Percentiles rank a stretch among this genome's conserved stretches.
Conservation (phyloP, 2,329 filamentous ascomycete genomes). For the Botrytis porri region DNA sequence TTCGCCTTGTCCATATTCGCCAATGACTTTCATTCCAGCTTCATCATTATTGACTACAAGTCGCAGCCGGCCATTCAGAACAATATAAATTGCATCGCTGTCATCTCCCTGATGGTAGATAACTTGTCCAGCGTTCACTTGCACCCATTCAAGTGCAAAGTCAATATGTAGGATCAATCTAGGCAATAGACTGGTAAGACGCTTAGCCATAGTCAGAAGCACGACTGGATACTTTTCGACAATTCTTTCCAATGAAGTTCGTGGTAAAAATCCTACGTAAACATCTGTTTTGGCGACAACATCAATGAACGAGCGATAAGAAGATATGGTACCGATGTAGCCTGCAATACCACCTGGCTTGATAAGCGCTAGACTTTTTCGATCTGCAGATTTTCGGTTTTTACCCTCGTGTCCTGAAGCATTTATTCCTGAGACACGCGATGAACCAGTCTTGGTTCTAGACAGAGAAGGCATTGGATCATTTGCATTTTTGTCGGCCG, state of each 20-base stretch:
- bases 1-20: constrained; percentile 94
- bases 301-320: constrained; percentile 93
- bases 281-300: constrained; percentile 97
- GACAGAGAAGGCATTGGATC: constrained; percentile 46
- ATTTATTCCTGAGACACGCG: constrained; percentile 32
- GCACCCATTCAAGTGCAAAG: constrained; percentile 97
- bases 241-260: constrained; percentile 81
- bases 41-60: constrained; percentile 79
- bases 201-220: constrained; percentile 91
- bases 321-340: constrained; percentile 91
- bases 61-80: constrained; percentile 86
- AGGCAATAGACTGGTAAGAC: constrained; percentile 84
- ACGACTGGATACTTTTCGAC: constrained; percentile 91
- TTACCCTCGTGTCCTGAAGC: constrained; percentile 35
- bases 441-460: constrained; percentile 45
- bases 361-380: constrained; percentile 79
- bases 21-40: constrained; percentile 79
- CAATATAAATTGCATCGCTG: constrained; percentile 97
- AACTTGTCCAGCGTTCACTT: constrained; percentile 91
- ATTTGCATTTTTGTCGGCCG: constrained; percentile 29
- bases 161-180: constrained; percentile 93
- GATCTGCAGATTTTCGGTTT: constrained; percentile 48
- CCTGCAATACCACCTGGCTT: constrained; percentile 93
- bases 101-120: constrained; percentile 93
- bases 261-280: constrained; percentile 91